A percentile compares a stretch with the other conserved stretches of the same genome.
phyloP scores from a whole-genome alignment of 1,284 basidiomycete species.

The Amylostereum areolatum region DNA sequence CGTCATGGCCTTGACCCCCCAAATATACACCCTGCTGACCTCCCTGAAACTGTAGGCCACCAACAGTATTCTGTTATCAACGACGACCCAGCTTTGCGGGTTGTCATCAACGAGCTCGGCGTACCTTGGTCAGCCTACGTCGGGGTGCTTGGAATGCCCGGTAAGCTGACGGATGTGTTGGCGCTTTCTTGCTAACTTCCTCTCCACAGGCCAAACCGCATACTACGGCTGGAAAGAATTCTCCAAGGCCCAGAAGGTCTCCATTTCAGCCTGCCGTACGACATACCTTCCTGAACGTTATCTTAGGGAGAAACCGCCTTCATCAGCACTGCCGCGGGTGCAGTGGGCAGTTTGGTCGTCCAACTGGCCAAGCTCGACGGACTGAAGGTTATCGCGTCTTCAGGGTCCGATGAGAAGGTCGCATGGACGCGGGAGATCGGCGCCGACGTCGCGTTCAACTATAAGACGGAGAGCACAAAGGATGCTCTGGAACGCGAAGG shows the following conservation, averaged over 20 bases:
- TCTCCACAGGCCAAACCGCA: slow-evolving; percentile 29
- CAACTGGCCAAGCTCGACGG: slow-evolving; percentile 62
- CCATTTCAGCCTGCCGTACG: background rate
- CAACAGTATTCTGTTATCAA: slow-evolving; percentile 20
- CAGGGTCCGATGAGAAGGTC: slow-evolving; percentile 68
- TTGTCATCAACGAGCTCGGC: slow-evolving; percentile 28
- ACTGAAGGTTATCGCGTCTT: slow-evolving; percentile 67
- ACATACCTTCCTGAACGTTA: background rate
- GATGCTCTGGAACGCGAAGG: slow-evolving; percentile 54
- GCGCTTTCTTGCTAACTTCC: background rate
- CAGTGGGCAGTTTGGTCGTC: slow-evolving; percentile 39
- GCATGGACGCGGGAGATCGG: slow-evolving; percentile 57
- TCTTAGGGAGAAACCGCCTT: slow-evolving; percentile 49
- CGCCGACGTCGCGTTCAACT: slow-evolving; percentile 70
- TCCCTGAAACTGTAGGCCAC: slow-evolving; percentile 12
- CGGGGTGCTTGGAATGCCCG: slow-evolving; percentile 42
- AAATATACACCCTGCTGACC: background rate
- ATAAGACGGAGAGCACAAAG: slow-evolving; percentile 51
- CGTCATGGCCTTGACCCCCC: too few relatives aligned
- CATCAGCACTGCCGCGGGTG: slow-evolving; percentile 49
- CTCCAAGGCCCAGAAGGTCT: slow-evolving; percentile 28
- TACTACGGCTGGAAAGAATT: slow-evolving; percentile 30
- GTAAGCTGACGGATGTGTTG: slow-evolving; percentile 7
- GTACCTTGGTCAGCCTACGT: slow-evolving; percentile 42
- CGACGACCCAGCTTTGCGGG: slow-evolving; percentile 9